Evolutionary conservation across 2,329 filamentous ascomycete species (phyloP), one percentile per base, ranked within the genome.

Genomic region (Lanzia echinophila): DNA sequence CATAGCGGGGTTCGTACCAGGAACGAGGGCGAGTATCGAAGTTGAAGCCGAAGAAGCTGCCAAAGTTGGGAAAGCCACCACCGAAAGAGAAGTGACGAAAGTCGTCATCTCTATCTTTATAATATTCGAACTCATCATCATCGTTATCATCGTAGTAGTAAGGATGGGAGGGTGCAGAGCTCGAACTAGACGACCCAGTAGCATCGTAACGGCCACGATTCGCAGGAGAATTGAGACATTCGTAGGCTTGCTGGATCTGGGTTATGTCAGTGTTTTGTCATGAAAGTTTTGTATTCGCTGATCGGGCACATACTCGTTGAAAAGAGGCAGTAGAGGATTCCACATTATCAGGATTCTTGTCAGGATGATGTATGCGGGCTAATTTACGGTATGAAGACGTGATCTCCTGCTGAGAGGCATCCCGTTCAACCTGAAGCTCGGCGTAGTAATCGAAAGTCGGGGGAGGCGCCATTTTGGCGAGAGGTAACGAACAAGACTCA

Each of bases 261-360:
- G 22, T 20, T 15, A 42, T n/a, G 15, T 51, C 45, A 51, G 41
- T 24, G n/a, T 10, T 1, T 51, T 6, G 11, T 5, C 17, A 19
- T 28, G 28, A 38, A 10, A 47, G 4, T 39, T 28, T 13, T 33
- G 22, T 13, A 43, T 32, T 7, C 28, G 7, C 17, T n/a, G 3
- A 41, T 6, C 28, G 22, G 12, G 33, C 4, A 24, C 48, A 42
- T 24, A 62, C 60, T 13, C 53, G 44, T 38, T 62, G 59, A 33
- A 62, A 60, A 33, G 48, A 49, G 6, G 46, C 56, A 6, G 60
- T 61, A 28, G 24, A 28, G 11, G 60, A 55, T 38, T 42, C 42
- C n/a, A 22, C 11, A 47, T 60, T 58, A 4, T 57, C 46, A 2
- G 44, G 53, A 34, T 63, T 60, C 45, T 62, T 63, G 48, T 63